phyloP scores from a whole-genome alignment of 805 yeast genomes.

The Sugiyamaella mastotermitis region DNA sequence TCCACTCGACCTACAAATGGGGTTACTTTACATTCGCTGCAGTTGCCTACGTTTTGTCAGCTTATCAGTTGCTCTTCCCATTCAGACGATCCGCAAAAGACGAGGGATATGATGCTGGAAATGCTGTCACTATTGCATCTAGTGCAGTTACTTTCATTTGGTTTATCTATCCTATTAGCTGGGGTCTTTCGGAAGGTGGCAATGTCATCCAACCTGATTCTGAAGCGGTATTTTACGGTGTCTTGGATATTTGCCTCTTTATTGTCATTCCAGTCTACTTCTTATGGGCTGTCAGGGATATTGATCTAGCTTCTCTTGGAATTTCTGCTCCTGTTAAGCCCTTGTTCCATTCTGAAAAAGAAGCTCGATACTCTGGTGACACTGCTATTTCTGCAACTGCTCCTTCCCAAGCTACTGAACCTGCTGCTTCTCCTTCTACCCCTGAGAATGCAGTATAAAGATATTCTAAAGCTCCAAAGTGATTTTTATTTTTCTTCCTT shows the following conservation, averaged over 20 bases:
- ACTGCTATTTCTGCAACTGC: slow-evolving; percentile 13
- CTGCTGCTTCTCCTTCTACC: slow-evolving; percentile 11
- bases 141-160: slow-evolving; percentile 34
- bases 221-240: slow-evolving; percentile 55
- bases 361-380: slow-evolving; percentile 14
- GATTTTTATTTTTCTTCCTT: background rate
- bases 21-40: slow-evolving; percentile 58
- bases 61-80: slow-evolving; percentile 19
- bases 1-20: slow-evolving; percentile 56
- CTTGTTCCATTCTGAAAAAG: slow-evolving; percentile 19
- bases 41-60: slow-evolving; percentile 34
- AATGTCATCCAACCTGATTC: slow-evolving; percentile 53
- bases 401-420: slow-evolving; percentile 10
- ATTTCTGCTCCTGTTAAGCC: slow-evolving; percentile 16
- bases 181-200: slow-evolving; percentile 61
- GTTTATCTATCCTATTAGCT: slow-evolving; percentile 45
- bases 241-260: slow-evolving; percentile 46
- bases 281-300: slow-evolving; percentile 17
- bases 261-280: slow-evolving; percentile 21
- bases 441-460: slow-evolving; percentile 9
- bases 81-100: slow-evolving; percentile 15
- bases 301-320: slow-evolving; percentile 23
- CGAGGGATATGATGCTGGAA: slow-evolving; percentile 1
- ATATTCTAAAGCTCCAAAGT: background rate
- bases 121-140: slow-evolving; percentile 12